phyloP scores from a whole-genome alignment of 345 rosid genomes.

The Citrus maxima region DNA sequence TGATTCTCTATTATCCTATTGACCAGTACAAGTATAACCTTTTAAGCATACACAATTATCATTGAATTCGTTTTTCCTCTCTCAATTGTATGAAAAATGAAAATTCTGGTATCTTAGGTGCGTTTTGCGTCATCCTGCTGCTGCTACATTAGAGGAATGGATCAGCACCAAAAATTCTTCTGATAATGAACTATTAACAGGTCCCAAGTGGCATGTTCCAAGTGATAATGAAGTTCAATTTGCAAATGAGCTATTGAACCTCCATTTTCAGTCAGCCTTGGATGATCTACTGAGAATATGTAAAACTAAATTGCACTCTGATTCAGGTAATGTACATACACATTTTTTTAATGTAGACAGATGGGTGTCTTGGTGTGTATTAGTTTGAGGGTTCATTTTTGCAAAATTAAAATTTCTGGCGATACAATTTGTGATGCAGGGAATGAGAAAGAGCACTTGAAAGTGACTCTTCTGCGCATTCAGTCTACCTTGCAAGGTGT shows the following conservation, averaged over 20 bases:
- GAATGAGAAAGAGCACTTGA: conserved; percentile 92
- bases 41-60: background rate
- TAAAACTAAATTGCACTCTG: conserved; percentile 71
- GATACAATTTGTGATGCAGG: conserved; percentile 53
- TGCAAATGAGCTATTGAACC: conserved; percentile 88
- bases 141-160: conserved; percentile 84
- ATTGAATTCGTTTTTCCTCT: background rate
- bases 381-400: conserved; percentile 8
- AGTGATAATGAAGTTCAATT: conserved; percentile 79
- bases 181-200: conserved; percentile 39
- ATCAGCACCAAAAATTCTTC: conserved; percentile 80
- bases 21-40: conserved; percentile 79
- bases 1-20: conserved; percentile 81
- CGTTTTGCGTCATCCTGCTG: conserved; percentile 71
- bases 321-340: conserved; percentile 55
- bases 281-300: conserved; percentile 84
- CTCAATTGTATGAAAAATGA: conserved; percentile 7
- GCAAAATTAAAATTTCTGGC: conserved; percentile 17
- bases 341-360: background rate
- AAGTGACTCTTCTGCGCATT: conserved; percentile 96
- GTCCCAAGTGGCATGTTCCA: conserved; percentile 91
- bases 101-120: conserved; percentile 51
- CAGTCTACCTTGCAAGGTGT: conserved; percentile 96
- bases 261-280: conserved; percentile 84
- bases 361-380: background rate